Base-by-base conservation (phyloP, 2,329 filamentous ascomycete genomes). In the Trichophyton equinum region DNA sequence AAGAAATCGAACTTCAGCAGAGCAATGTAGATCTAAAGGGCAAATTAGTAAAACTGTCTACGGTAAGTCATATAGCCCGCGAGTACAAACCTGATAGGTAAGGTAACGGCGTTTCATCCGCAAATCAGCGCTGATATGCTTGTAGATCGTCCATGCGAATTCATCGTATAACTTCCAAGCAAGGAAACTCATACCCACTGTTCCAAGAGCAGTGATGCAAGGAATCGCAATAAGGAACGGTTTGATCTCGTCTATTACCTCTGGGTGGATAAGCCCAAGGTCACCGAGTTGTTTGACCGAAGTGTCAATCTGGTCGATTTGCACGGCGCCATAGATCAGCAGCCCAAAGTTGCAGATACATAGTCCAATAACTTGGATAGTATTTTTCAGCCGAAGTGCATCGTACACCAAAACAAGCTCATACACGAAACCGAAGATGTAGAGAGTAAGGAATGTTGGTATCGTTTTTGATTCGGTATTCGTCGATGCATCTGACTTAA, bases 1-100 rank as follows among this genome's bases (percentile, higher is more conserved):
- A 99, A 99, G 76, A 99, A 97, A 77, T 99, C 94, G 74, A 99
- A 99, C 76, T 99, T 99, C 66, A 99, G 82, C 9, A 99, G 82
- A 42, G 94, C 90, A 70, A 99, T 96, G 75, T 96, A 99, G 73
- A 99, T 91, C 91, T 96, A 30, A 18, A 22, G 20, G 15, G 44
- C 18, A 56, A 33, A 33, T 38, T 57, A 47, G 36, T 30, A 22
- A 33, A 42, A 36, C n/a, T 42, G 20, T 13, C 11, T 38, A 53
- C 25, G 6, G 4, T 20, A 57, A 9, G 40, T 13, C 33, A 36
- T 46, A 61, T 3, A 46, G 57, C 6, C 8, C 11, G 58, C 44
- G 38, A 46, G n/a, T 18, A 69, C 79, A 59, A 78, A 95, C 91
- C 85, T 99, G 94, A 73, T 95, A 99, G 64, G 92, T 89, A 63